Conservation (phyloP, 1,284 basidiomycete genomes). For the Microbotryomycetes sp. region DNA sequence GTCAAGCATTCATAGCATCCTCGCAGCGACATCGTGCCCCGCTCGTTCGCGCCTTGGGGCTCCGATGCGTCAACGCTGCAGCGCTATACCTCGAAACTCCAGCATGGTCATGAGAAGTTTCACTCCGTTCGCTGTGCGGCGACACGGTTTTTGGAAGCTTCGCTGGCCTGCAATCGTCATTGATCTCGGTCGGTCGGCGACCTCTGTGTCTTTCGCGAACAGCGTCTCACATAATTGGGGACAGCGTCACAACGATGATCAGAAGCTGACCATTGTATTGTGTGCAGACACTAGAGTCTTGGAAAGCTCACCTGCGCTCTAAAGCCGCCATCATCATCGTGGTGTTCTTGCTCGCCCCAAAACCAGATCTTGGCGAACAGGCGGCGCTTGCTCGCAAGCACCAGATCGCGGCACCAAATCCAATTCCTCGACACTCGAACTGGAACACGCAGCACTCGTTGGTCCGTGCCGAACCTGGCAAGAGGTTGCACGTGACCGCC, state of each 20-base stretch:
- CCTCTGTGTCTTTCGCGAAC: no score
- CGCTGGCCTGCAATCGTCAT: no score
- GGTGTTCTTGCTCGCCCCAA: slow-evolving; percentile 3
- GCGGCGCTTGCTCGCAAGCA: neutral
- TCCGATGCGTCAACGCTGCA: no score
- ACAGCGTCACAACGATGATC: no score
- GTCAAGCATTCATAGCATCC: neutral
- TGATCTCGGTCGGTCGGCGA: no score
- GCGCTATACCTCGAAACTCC: no score
- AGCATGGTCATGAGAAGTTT: no score
- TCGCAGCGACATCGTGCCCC: no score
- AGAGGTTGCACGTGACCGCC: neutral
- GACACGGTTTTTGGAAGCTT: no score
- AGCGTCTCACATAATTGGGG: no score
- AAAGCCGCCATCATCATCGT: slow-evolving; percentile 5
- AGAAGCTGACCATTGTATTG: neutral
- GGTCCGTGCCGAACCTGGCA: neutral
- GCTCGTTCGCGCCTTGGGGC: no score
- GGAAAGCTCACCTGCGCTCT: slow-evolving; percentile 1
- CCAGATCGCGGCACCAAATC: neutral
- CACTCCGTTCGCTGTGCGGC: no score
- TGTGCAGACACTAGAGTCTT: slow-evolving; percentile 8
- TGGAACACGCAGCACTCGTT: neutral
- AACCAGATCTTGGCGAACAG: neutral
- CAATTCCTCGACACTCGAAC: neutral